Conservation (phyloP, 345 rosid genomes). For the Populus tremula region DNA sequence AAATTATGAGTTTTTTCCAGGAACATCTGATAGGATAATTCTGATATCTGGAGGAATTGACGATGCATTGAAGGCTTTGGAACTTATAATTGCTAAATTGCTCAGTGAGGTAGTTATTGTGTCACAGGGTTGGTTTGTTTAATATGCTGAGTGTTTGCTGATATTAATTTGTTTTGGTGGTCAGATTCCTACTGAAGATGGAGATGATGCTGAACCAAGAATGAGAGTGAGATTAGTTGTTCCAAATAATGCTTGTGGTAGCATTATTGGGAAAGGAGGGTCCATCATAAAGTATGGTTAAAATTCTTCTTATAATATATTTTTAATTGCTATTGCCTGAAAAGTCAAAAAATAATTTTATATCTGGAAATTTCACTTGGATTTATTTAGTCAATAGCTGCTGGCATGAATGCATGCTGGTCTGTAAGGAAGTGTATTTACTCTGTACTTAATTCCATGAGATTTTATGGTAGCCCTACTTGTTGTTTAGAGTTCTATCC, state of each 20-base stretch:
- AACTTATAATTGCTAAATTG: conserved; percentile 79
- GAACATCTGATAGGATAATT: conserved; percentile 90
- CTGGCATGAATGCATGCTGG: background rate
- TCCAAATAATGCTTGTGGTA: conserved; percentile 94
- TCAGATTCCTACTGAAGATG: conserved; percentile 76
- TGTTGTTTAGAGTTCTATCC: background rate
- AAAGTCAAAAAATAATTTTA: background rate
- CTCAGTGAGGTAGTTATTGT: conserved; percentile 70
- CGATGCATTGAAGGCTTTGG: conserved; percentile 75
- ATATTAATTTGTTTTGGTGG: conserved; percentile 22
- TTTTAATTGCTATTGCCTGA: background rate
- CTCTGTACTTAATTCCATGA: background rate
- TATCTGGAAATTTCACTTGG: background rate
- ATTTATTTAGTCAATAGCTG: background rate
- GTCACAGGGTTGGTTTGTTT: background rate
- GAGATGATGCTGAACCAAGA: conserved; percentile 73
- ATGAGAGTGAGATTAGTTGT: conserved; percentile 84
- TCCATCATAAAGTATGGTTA: conserved; percentile 81
- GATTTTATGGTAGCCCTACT: background rate
- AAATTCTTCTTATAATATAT: conserved; percentile 10
- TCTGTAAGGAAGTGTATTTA: background rate
- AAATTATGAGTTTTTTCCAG: conserved; percentile 88
- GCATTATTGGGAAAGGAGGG: conserved; percentile 99
- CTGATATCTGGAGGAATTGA: conserved; percentile 76
- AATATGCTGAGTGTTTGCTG: conserved; percentile 3